Evolutionary conservation across 179 eudicot species (phyloP).

Genomic region (Patellifolia procumbens): DNA sequence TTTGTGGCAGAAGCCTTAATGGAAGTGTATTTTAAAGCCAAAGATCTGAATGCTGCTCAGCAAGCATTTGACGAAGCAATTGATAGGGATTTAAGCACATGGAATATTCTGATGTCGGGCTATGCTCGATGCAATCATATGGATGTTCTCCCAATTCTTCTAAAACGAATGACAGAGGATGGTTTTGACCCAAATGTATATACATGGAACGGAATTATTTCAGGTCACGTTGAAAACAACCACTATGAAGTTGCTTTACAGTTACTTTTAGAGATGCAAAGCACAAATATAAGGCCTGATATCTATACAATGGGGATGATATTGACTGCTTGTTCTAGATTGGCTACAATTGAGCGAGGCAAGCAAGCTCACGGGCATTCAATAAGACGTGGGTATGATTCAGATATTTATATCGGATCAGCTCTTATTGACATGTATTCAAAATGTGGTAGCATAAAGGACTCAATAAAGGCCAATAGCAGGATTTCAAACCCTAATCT

Average conservation of each 20-base stretch:
- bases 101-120: conserved; percentile 57
- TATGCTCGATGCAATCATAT: conserved; percentile 46
- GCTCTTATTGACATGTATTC: conserved; percentile 59
- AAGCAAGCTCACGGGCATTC: conserved; percentile 59
- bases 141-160: conserved; percentile 33
- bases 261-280: conserved; percentile 43
- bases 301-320: conserved; percentile 48
- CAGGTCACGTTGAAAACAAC: conserved; percentile 45
- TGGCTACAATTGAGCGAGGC: conserved; percentile 53
- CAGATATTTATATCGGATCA: conserved; percentile 48
- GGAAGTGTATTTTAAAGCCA: conserved; percentile 43
- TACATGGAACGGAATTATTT: conserved; percentile 63
- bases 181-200: conserved; percentile 48
- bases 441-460: conserved; percentile 51
- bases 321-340: conserved; percentile 51
- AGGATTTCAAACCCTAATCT: conserved; percentile 41
- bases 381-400: conserved; percentile 47
- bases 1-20: conserved; percentile 60
- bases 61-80: conserved; percentile 42
- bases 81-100: conserved; percentile 45
- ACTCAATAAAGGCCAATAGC: conserved; percentile 31
- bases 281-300: conserved; percentile 46
- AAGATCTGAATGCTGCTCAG: conserved; percentile 44
- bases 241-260: conserved; percentile 44
- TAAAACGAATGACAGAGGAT: conserved; percentile 46